Conservation (phyloP, 2,329 filamentous ascomycete species). For the Xylaria multiplex region DNA sequence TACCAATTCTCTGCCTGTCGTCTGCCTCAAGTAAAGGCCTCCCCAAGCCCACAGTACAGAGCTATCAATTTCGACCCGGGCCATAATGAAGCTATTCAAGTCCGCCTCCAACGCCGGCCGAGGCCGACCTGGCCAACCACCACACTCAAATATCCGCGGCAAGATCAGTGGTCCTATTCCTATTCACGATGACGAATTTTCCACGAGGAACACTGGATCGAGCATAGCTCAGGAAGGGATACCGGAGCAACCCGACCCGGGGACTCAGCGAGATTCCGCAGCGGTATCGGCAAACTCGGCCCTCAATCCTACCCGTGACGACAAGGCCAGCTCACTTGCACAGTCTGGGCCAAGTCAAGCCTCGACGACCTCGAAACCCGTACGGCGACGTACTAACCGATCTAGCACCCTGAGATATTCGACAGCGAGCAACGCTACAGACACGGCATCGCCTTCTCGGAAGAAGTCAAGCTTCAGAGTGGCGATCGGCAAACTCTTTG, state of each 20-base stretch:
- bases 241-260: slow-evolving; percentile 36
- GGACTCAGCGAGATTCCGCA: slow-evolving; percentile 39
- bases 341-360: slow-evolving; percentile 44
- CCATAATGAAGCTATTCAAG: slow-evolving; percentile 58
- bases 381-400: slow-evolving; percentile 51
- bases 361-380: slow-evolving; percentile 45
- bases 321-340: slow-evolving; percentile 40
- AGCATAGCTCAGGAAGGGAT: slow-evolving; percentile 51
- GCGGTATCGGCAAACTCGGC: slow-evolving; percentile 38
- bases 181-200: slow-evolving; percentile 67
- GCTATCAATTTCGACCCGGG: background rate
- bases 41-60: slow-evolving; percentile 27
- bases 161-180: slow-evolving; percentile 71
- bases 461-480: slow-evolving; percentile 68
- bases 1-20: slow-evolving; percentile 34
- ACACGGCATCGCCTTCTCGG: slow-evolving; percentile 56
- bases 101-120: slow-evolving; percentile 54
- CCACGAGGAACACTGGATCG: slow-evolving; percentile 58
- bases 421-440: slow-evolving; percentile 56
- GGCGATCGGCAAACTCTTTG: slow-evolving; percentile 67
- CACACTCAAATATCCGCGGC: slow-evolving; percentile 61
- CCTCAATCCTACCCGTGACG: slow-evolving; percentile 38
- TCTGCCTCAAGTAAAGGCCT: slow-evolving; percentile 38
- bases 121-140: slow-evolving; percentile 49
- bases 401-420: slow-evolving; percentile 60